Conservation (phyloP, 2,329 filamentous ascomycete genomes). For the Colletotrichum tropicale region DNA sequence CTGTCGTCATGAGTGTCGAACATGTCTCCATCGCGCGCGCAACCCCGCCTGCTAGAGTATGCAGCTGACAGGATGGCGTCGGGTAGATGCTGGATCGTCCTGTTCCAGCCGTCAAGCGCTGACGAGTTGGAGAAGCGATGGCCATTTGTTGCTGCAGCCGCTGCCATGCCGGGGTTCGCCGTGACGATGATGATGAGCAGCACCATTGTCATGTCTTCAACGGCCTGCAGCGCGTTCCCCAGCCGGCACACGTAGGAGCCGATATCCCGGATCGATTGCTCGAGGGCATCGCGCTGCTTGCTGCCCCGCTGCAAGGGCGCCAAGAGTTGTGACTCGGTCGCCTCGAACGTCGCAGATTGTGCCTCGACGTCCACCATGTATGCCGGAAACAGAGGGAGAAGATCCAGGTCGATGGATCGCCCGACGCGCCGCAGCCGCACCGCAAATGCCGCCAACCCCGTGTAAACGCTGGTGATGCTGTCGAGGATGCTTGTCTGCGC, state of each 20-base stretch:
- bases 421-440: not conserved
- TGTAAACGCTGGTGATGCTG: not conserved
- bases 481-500: not conserved
- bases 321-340: not conserved
- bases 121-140: not conserved
- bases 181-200: not conserved
- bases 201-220: not conserved
- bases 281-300: not conserved
- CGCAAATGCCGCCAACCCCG: not conserved
- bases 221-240: not conserved
- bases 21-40: not conserved
- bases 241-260: not conserved
- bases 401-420: not conserved
- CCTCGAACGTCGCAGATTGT: not conserved
- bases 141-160: not conserved
- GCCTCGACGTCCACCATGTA: not conserved
- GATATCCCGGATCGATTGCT: not conserved
- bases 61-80: not conserved
- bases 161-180: not conserved
- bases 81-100: not conserved
- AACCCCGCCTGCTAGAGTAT: not conserved
- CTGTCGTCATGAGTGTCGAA: not conserved
- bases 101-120: not conserved
- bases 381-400: not conserved
- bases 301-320: not conserved